Evolutionary conservation across 139 green algal species (phyloP).

Genomic region (Pleodorina starrii): DNA sequence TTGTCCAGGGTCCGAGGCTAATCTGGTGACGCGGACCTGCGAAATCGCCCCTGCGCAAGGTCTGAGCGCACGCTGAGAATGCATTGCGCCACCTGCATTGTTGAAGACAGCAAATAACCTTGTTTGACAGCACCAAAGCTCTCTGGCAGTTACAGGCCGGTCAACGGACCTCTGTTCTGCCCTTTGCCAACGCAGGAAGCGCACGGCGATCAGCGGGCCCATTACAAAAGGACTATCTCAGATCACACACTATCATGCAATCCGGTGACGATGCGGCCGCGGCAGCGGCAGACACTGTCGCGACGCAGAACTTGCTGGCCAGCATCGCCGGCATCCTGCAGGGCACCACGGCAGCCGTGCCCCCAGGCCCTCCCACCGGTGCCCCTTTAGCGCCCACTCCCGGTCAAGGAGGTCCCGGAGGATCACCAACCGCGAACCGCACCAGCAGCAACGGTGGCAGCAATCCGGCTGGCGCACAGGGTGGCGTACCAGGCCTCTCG

Average conservation of each 20-base stretch:
- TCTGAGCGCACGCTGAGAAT: no score
- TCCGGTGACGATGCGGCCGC: not conserved
- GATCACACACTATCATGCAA: not conserved
- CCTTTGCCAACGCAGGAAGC: not conserved
- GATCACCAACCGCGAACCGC: not conserved
- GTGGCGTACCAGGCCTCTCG: not conserved
- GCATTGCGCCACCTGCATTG: no score
- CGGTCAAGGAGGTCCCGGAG: not conserved
- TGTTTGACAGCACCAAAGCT: not conserved
- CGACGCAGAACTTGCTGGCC: slow-evolving; percentile 11
- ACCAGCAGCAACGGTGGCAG: slow-evolving; percentile 16
- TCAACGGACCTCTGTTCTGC: slow-evolving; percentile 7
- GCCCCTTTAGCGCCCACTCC: not conserved
- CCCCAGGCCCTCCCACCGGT: not conserved
- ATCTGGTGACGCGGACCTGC: slow-evolving; percentile 11
- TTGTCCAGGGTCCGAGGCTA: slow-evolving; percentile 5
- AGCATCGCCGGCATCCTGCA: slow-evolving; percentile 22
- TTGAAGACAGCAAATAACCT: no score
- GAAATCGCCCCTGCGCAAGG: not conserved
- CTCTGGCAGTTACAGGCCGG: not conserved
- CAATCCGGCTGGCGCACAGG: not conserved
- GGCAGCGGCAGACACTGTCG: not conserved
- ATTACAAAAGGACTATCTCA: no score
- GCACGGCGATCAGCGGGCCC: not conserved
- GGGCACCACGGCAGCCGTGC: slow-evolving; percentile 12